Evolutionary conservation across 257 asterid species (phyloP).

Genomic region (Echium plantagineum): DNA sequence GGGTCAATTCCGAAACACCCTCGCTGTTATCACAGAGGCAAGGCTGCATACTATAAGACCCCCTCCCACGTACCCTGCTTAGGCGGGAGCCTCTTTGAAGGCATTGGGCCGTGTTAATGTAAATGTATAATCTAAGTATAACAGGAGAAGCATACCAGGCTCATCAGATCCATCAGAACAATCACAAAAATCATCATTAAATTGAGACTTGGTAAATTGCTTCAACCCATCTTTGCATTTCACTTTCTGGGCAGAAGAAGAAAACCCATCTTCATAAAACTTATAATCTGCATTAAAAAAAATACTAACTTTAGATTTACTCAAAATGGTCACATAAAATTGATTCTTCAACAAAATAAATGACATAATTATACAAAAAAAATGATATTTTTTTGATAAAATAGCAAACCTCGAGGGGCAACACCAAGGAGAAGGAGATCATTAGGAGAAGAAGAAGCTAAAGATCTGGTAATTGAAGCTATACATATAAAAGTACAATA

Average conservation of each 20-base stretch:
- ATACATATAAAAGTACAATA: neutral
- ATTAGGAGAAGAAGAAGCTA: neutral
- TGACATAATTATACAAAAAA: neutral
- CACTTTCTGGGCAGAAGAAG: neutral
- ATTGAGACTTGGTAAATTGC: neutral
- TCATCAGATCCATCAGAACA: neutral
- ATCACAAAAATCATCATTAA: slow-evolving; percentile 5
- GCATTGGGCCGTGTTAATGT: too few relatives aligned
- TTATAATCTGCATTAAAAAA: neutral
- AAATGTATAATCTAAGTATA: too few relatives aligned
- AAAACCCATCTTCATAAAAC: neutral
- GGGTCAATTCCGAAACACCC: too few relatives aligned
- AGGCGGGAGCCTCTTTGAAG: too few relatives aligned
- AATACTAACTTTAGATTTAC: neutral
- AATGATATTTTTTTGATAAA: neutral
- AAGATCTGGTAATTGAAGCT: neutral
- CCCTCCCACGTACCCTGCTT: too few relatives aligned
- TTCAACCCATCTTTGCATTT: slow-evolving; percentile 4
- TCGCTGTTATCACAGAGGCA: too few relatives aligned
- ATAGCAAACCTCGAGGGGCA: neutral
- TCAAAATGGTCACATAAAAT: neutral
- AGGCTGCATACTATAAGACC: slow-evolving; percentile 18
- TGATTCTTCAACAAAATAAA: neutral
- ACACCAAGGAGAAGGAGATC: neutral
- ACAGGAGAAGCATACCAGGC: neutral